These are phyloP conservation scores for Ceratocystis smalleyi DNA, from an alignment of 2,329 filamentous ascomycete genomes.

Conservation along the genomic window DNA sequence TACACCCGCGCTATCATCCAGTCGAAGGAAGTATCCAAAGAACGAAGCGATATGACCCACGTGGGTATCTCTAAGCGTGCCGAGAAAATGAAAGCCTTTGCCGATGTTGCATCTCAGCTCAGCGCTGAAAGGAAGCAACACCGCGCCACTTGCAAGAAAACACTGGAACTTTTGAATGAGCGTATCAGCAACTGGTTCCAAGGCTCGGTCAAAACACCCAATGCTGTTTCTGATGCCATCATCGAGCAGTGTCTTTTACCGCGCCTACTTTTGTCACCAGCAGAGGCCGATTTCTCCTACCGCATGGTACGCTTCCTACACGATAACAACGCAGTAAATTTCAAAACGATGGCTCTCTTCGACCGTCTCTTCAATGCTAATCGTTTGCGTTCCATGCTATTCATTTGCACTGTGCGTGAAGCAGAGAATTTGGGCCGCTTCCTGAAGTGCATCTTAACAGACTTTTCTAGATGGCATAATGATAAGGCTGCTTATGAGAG, in stretches of 20 bases:
- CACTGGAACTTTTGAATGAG: slow-evolving; percentile 50
- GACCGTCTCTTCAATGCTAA: slow-evolving; percentile 75
- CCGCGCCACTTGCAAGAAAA: slow-evolving; percentile 13
- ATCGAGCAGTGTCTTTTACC: slow-evolving; percentile 90
- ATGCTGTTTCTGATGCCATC: slow-evolving; percentile 57
- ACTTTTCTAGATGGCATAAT: slow-evolving; percentile 71
- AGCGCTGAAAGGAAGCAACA: slow-evolving; percentile 18
- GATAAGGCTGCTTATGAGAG: slow-evolving; percentile 61
- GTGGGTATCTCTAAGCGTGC: slow-evolving; percentile 51
- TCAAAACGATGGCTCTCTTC: slow-evolving; percentile 71
- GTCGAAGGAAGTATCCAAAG: slow-evolving; percentile 49
- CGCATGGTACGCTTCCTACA: slow-evolving; percentile 79
- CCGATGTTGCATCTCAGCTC: slow-evolving; percentile 33
- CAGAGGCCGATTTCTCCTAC: slow-evolving; percentile 80
- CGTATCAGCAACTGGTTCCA: slow-evolving; percentile 70
- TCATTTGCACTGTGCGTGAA: slow-evolving; percentile 77
- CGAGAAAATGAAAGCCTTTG: slow-evolving; percentile 52
- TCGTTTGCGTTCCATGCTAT: slow-evolving; percentile 66
- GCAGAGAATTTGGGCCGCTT: slow-evolving; percentile 89
- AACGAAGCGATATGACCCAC: slow-evolving; percentile 57
- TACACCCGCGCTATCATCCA: slow-evolving; percentile 52
- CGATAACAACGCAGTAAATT: slow-evolving; percentile 66
- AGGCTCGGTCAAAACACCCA: slow-evolving; percentile 30
- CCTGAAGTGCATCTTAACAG: slow-evolving; percentile 62
- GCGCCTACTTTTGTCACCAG: slow-evolving; percentile 63